These are phyloP conservation scores for Oryza australiensis DNA, from an alignment of 176 grass and related monocot genomes.

Conservation along the genomic window DNA sequence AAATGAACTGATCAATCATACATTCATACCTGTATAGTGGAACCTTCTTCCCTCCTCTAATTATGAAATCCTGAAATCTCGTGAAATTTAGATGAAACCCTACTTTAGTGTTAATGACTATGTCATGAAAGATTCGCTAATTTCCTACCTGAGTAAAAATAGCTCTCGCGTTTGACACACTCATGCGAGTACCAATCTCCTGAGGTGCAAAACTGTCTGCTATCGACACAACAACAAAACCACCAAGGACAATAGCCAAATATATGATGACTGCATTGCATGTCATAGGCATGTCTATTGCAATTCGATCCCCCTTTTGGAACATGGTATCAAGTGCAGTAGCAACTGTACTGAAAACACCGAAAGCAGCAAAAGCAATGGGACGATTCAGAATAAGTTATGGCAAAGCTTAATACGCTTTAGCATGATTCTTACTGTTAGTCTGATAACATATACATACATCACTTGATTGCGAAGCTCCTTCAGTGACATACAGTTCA, in stretches of 20 bases:
- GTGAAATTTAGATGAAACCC: constrained; percentile 14
- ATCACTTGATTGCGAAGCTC: constrained; percentile 77
- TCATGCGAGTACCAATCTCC: constrained; percentile 77
- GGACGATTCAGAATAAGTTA: neutral
- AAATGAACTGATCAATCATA: constrained; percentile 26
- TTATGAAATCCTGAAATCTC: constrained; percentile 82
- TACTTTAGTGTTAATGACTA: neutral
- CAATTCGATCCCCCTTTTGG: constrained; percentile 72
- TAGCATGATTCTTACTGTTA: neutral
- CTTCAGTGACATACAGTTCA: constrained; percentile 75
- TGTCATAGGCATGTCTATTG: constrained; percentile 98
- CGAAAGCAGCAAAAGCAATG: constrained; percentile 6
- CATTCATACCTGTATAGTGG: constrained; percentile 89
- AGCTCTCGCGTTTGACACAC: constrained; percentile 69
- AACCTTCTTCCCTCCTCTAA: constrained; percentile 83
- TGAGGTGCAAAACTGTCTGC: constrained; percentile 86
- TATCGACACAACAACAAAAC: constrained; percentile 92
- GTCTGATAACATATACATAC: constrained; percentile 43
- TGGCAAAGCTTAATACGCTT: neutral
- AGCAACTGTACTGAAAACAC: constrained; percentile 66
- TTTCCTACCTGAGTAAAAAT: constrained; percentile 85
- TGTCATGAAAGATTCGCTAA: neutral
- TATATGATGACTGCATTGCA: constrained; percentile 92
- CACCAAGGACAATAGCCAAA: constrained; percentile 76
- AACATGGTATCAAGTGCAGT: constrained; percentile 82